These are phyloP conservation scores for Stenocarpella maydis DNA, from an alignment of 2,329 filamentous ascomycete species.

Conservation along the genomic window DNA sequence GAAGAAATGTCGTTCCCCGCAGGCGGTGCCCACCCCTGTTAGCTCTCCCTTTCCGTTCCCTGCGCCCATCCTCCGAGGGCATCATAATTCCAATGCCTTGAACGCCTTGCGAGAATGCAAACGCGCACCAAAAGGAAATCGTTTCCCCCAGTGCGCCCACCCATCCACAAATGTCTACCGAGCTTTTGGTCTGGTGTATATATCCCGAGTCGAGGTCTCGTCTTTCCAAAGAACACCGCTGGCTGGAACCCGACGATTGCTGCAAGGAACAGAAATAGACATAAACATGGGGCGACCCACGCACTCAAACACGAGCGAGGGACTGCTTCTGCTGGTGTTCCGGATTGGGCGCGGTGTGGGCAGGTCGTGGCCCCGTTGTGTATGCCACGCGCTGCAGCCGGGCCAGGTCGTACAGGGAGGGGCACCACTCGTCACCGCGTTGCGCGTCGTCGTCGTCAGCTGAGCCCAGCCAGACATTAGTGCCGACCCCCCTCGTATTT, in stretches of 20 bases:
- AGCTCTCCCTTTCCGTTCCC: background rate
- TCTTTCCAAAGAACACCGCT: background rate
- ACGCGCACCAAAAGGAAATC: background rate
- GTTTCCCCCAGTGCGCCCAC: background rate
- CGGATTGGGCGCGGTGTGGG: background rate
- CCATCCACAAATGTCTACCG: background rate
- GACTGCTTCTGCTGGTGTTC: background rate
- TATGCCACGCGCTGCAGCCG: background rate
- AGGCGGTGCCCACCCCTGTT: background rate
- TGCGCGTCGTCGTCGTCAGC: background rate
- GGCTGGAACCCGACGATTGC: too few relatives aligned
- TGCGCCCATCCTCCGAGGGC: background rate
- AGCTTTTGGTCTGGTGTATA: background rate
- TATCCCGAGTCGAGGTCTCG: too few relatives aligned
- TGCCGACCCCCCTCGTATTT: background rate
- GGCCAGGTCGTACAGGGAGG: background rate
- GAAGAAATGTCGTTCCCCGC: background rate
- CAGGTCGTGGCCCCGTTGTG: background rate
- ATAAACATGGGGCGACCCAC: background rate
- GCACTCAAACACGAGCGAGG: background rate
- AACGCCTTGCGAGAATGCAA: slow-evolving; percentile 33
- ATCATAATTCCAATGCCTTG: background rate
- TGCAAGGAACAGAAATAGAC: background rate
- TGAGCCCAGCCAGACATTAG: background rate
- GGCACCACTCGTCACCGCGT: background rate